Evolutionary conservation across 2,329 filamentous ascomycete species (phyloP), one percentile per base, ranked within the genome.

Genomic region (Capronia epimyces): DNA sequence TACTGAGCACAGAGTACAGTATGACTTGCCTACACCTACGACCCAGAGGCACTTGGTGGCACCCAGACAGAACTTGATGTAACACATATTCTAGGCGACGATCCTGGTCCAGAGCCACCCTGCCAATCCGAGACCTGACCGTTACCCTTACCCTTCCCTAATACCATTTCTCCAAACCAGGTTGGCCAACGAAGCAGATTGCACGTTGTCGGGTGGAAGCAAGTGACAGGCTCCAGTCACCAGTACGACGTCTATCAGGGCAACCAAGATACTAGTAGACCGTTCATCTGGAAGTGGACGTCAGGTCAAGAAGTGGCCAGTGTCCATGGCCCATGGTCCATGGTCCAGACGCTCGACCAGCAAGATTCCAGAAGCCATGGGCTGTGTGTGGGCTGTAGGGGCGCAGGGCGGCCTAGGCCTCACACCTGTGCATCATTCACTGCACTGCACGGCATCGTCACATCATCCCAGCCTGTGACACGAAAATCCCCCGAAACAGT

Each of bases 401-500:
- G 8, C 27, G 27, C 27, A 13, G 27, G 27, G 27, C 13, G 27
- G 13, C 27, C 27, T 29, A 29, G 8, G 13, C 27, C 27, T 34
- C 5, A 7, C 7, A n/a, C 34, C 34, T 4, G 5, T 37, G 34
- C 34, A 18, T 37, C 34, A 37, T 12, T 12, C 7, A n/a, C 34
- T 29, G 13, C 27, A 29, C 8, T 29, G 2, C 13, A 29, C 8
- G 27, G 13, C 27, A 29, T 7, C 8, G 13, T n/a, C n/a, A n/a
- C n/a, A n/a, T n/a, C 27, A 29, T 29, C 27, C 40, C 27, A 44
- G 22, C 9, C 21, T 49, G 47, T 22, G 41, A 49, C 47, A 49
- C 47, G 29, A 16, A 49, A 49, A 44, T 37, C 31, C 29, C 40
- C 47, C 47, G 40, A 37, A 16, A 29, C n/a, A 10, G 27, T 18